These are phyloP conservation scores for Candida mattraensis DNA, from an alignment of 805 yeast species.

Conservation along the genomic window DNA sequence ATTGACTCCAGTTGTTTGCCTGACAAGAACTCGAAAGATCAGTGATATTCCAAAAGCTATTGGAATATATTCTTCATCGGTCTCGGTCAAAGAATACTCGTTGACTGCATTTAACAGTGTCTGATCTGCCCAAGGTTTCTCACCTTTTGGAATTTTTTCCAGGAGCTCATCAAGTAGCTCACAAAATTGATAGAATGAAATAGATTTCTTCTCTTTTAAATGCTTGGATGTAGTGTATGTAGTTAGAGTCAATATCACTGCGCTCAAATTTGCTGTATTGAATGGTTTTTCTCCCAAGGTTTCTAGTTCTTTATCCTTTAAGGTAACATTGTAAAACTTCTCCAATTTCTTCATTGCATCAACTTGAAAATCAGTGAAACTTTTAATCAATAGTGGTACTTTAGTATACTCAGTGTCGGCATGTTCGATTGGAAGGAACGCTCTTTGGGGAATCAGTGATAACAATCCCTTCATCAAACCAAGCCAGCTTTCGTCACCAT, in stretches of 20 bases:
- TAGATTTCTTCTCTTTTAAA: slow-evolving; percentile 15
- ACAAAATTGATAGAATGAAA: slow-evolving; percentile 33
- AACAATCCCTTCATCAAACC: slow-evolving; percentile 43
- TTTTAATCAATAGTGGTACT: slow-evolving; percentile 5
- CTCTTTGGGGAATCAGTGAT: slow-evolving; percentile 61
- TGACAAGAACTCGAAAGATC: slow-evolving; percentile 38
- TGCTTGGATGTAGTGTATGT: slow-evolving; percentile 24
- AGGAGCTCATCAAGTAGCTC: slow-evolving; percentile 38
- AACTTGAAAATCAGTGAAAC: slow-evolving; percentile 14
- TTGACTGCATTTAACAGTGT: slow-evolving; percentile 31
- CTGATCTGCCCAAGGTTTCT: slow-evolving; percentile 32
- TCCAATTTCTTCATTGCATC: slow-evolving; percentile 15
- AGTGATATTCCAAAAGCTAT: slow-evolving; percentile 45
- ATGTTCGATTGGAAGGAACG: slow-evolving; percentile 54
- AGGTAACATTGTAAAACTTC: slow-evolving; percentile 16
- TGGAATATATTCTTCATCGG: slow-evolving; percentile 22
- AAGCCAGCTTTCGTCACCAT: slow-evolving; percentile 36
- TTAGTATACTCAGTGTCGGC: slow-evolving; percentile 27
- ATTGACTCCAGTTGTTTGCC: slow-evolving; percentile 33
- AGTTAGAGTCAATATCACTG: slow-evolving; percentile 36
- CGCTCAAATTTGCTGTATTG: slow-evolving; percentile 43
- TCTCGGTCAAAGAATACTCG: slow-evolving; percentile 14
- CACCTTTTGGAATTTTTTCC: slow-evolving; percentile 45
- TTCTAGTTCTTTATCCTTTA: slow-evolving; percentile 6
- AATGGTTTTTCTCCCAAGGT: slow-evolving; percentile 18